Evolutionary conservation across 2,329 filamentous ascomycete species (phyloP).

Genomic region (Phialophora expanda): DNA sequence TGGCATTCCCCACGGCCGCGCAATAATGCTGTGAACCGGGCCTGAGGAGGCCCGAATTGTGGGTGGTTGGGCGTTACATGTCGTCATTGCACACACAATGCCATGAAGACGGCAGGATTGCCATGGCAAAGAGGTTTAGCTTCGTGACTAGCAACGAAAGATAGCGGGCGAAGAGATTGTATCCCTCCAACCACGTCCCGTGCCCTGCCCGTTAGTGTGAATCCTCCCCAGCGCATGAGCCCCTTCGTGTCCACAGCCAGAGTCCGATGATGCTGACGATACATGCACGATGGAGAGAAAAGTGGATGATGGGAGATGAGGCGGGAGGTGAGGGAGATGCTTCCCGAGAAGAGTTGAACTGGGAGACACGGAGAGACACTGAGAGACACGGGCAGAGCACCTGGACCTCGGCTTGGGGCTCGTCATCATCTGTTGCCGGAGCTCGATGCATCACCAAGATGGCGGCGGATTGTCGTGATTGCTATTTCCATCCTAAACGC

Average conservation of each 20-base stretch:
- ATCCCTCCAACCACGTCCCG: not conserved
- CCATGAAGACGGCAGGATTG: not conserved
- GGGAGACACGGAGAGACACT: not conserved
- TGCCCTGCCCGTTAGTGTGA: not conserved
- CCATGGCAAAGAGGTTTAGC: slow-evolving; percentile 6
- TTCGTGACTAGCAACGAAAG: not conserved
- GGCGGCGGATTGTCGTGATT: not conserved
- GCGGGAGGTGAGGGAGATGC: not conserved
- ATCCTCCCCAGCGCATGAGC: not conserved
- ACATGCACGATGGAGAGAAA: not conserved
- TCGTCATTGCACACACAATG: not conserved
- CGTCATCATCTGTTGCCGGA: not conserved
- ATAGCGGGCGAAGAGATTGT: slow-evolving; percentile 8
- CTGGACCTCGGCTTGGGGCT: not conserved
- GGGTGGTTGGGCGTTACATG: slow-evolving; percentile 9
- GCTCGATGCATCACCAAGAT: not conserved
- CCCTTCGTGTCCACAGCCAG: not conserved
- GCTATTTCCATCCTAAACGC: slow-evolving; percentile 15
- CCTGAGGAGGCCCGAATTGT: not conserved
- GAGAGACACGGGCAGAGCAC: not conserved
- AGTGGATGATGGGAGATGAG: not conserved
- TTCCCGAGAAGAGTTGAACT: not conserved
- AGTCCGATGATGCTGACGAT: not conserved
- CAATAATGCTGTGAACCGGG: slow-evolving; percentile 8
- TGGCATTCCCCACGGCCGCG: slow-evolving; percentile 11